Evolutionary conservation across 345 rosid species (phyloP).

Genomic region (Ailanthus altissimus): DNA sequence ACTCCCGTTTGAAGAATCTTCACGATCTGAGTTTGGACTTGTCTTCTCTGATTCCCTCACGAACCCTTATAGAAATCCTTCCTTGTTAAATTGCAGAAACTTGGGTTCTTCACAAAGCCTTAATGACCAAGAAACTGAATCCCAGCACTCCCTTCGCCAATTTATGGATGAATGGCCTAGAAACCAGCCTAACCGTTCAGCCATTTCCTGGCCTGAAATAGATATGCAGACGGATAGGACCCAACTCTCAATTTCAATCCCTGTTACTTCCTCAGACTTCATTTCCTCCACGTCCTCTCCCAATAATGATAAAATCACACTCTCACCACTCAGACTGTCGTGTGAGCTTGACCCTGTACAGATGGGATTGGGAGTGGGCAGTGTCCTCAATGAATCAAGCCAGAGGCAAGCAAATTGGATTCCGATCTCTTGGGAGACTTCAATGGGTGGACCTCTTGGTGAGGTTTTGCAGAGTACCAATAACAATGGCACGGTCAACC

Average conservation of each 20-base stretch:
- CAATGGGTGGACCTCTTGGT: constrained; percentile 76
- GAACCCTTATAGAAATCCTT: constrained; percentile 42
- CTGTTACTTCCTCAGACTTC: constrained; percentile 48
- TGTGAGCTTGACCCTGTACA: constrained; percentile 46
- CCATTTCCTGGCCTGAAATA: constrained; percentile 48
- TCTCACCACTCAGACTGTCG: constrained; percentile 51
- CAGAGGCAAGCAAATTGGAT: constrained; percentile 55
- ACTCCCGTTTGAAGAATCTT: constrained; percentile 29
- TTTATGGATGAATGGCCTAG: constrained; percentile 69
- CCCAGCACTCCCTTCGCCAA: constrained; percentile 51
- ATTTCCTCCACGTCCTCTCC: constrained; percentile 57
- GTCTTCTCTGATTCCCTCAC: constrained; percentile 48
- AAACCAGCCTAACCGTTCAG: constrained; percentile 37
- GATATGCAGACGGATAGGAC: constrained; percentile 50
- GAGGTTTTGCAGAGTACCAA: constrained; percentile 59
- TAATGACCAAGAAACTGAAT: constrained; percentile 34
- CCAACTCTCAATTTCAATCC: constrained; percentile 66
- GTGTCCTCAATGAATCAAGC: constrained; percentile 32
- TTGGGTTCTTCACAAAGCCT: constrained; percentile 45
- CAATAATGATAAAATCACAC: constrained; percentile 38
- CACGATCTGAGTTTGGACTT: constrained; percentile 40
- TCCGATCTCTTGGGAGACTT: constrained; percentile 59
- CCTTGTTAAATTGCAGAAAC: constrained; percentile 34
- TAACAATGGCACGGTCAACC: constrained; percentile 35
- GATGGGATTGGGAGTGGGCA: constrained; percentile 56